A percentile compares a stretch with the other conserved stretches of the same genome.
Evolutionary conservation across 2,329 filamentous ascomycete species (phyloP).

Genomic region (Clonostachys rosea): DNA sequence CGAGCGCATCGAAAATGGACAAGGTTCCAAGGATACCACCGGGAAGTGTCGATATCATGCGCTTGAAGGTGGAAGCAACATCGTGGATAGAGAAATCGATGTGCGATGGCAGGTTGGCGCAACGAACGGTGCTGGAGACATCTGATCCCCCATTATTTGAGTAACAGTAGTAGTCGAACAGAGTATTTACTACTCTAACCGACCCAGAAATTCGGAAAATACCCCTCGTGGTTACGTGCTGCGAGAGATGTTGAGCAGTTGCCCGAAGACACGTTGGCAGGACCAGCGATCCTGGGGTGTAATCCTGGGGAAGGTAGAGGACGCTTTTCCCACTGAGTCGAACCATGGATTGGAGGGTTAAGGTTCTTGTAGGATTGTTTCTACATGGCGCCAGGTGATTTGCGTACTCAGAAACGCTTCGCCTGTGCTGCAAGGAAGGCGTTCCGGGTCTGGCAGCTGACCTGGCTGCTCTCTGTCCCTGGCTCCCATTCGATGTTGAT

Average conservation of each 20-base stretch:
- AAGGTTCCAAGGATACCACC: slow-evolving; percentile 63
- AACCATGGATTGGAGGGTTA: slow-evolving; percentile 54
- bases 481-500: slow-evolving; percentile 9
- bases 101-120: slow-evolving; percentile 54
- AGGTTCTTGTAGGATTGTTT: slow-evolving; percentile 40
- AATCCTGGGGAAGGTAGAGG: slow-evolving; percentile 55
- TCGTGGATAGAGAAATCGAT: slow-evolving; percentile 58
- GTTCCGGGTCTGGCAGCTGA: neutral
- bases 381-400: slow-evolving; percentile 34
- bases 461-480: too few relatives aligned
- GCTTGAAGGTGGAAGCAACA: slow-evolving; percentile 64
- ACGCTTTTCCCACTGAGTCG: slow-evolving; percentile 59
- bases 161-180: slow-evolving; percentile 61
- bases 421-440: slow-evolving; percentile 24
- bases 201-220: slow-evolving; percentile 63
- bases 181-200: slow-evolving; percentile 43
- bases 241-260: slow-evolving; percentile 58
- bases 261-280: slow-evolving; percentile 64
- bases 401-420: slow-evolving; percentile 53
- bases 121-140: slow-evolving; percentile 53
- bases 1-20: slow-evolving; percentile 55
- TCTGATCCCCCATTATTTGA: slow-evolving; percentile 39
- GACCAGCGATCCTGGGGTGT: slow-evolving; percentile 50
- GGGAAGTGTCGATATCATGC: slow-evolving; percentile 56
- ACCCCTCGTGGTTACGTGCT: slow-evolving; percentile 50